These are phyloP conservation scores for Suillus alpinus DNA, from an alignment of 768 basidiomycete genomes.

Conservation along the genomic window DNA sequence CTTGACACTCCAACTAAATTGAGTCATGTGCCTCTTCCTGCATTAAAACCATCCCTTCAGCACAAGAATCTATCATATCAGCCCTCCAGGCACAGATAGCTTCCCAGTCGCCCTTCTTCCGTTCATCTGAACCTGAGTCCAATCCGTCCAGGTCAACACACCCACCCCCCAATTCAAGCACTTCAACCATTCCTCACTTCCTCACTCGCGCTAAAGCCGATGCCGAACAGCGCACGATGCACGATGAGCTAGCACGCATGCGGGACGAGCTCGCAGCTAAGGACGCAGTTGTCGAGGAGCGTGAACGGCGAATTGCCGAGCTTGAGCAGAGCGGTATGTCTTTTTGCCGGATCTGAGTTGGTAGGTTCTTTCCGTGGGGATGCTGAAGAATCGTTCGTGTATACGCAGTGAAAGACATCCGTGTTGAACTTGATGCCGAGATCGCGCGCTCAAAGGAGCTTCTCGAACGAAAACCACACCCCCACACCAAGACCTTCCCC, in stretches of 20 bases:
- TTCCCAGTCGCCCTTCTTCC: conserved; percentile 51
- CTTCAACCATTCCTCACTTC: conserved; percentile 51
- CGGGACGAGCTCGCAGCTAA: conserved; percentile 43
- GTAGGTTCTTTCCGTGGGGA: conserved; percentile 1
- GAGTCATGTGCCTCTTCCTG: background rate
- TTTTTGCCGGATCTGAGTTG: background rate
- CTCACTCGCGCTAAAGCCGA: conserved; percentile 74
- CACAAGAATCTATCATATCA: conserved; percentile 45
- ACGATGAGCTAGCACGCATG: conserved; percentile 46
- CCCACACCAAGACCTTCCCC: conserved; percentile 35
- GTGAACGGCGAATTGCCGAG: conserved; percentile 44
- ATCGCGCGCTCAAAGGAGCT: conserved; percentile 52
- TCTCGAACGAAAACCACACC: conserved; percentile 37
- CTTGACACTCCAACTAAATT: background rate
- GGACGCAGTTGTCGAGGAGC: conserved; percentile 38
- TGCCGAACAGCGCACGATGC: conserved; percentile 55
- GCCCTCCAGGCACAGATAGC: conserved; percentile 52
- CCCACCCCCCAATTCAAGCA: background rate
- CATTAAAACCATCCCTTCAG: conserved; percentile 33
- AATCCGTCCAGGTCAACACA: background rate
- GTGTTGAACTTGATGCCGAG: conserved; percentile 59
- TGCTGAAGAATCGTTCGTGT: conserved; percentile 1
- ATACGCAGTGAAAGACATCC: conserved; percentile 47
- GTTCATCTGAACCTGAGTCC: conserved; percentile 16
- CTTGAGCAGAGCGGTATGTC: conserved; percentile 50